These are phyloP conservation scores for bread wheat (Triticum aestivum) DNA, from an alignment of 176 grass and related monocot species.

Conservation along the genomic window IWGSC_CS_RefSeq_v2.1 NC_057804.1:531917751-531918250, in stretches of 20 bases:
- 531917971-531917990: background rate
- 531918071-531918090: background rate
- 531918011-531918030: background rate
- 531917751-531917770: conserved; percentile 14
- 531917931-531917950: background rate
- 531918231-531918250: no score
- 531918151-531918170: background rate
- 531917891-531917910: background rate
- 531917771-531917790: background rate
- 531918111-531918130: background rate
- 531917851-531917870: background rate
- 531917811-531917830: background rate
- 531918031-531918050: background rate
- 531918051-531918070: background rate
- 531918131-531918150: background rate
- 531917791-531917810: background rate
- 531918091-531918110: background rate
- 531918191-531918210: background rate
- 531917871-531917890: background rate
- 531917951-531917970: background rate
- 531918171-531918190: background rate
- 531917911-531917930: background rate
- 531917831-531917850: background rate
- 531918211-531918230: background rate
- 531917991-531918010: conserved; percentile 32